Base-by-base conservation (phyloP, 441 rosid species). In the Erodium texanum region DNA sequence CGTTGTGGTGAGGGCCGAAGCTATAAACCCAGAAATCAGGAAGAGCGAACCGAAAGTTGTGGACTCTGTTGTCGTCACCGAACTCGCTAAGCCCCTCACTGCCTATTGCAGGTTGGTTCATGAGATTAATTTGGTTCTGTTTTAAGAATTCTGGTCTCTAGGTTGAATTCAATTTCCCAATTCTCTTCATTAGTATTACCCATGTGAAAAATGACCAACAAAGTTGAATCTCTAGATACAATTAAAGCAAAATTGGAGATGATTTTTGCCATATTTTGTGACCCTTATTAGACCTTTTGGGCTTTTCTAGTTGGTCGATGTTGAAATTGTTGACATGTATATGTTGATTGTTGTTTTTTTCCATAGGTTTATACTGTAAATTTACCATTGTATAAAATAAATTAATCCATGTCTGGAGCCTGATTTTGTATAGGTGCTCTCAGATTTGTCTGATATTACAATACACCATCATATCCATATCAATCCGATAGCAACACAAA, bases 11-110 rank as follows among this genome's bases (percentile, higher is more conserved):
- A 85, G 83, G 74, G 92, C 94, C 32, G 89, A 86, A 77, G 90
- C 75, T 27, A 88, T 93, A 52, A 93, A 93, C 67, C 89, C 87
- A 0, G 89, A 82, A 38, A 82, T 90, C 66, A 84, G 97, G 74
- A 93, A 88, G 87, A 74, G 62, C n/a, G 98, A 90, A 66, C 92
- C 82, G 20, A 93, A 90, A 67, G 97, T 93, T 5, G 98, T 90
- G 65, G 97, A 88, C 74, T 68, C 97, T 6, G 91, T 90, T 9
- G 73, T 82, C 0, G 85, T 86, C 66, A 77, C 88, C 11, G 93
- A 90, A 70, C 95, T 92, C 62, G 74, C 96, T 50, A 92, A 88
- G 79, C 86, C 88, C 64, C 88, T 90, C 70, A 90, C 94, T 32
- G 81, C 98, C 24, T 90, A 90, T 68, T 93, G 97, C 89, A 87